Evolutionary conservation across 2,329 filamentous ascomycete species (phyloP).

Genomic region (Aspergillus sp.): DNA sequence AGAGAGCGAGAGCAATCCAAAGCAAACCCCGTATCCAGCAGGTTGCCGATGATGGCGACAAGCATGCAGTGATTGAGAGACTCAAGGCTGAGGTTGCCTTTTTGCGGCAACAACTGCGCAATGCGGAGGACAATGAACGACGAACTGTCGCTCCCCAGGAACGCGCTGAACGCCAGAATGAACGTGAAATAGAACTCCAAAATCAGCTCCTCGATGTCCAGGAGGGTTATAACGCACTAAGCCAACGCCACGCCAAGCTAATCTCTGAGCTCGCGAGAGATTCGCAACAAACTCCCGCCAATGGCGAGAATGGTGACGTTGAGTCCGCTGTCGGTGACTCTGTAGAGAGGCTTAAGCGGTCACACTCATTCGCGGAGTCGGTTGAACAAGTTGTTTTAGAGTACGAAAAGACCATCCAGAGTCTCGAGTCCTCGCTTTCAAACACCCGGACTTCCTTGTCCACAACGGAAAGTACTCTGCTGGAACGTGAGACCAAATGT

Average conservation of each 20-base stretch:
- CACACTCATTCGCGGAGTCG: slow-evolving; percentile 91
- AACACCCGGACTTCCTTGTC: slow-evolving; percentile 82
- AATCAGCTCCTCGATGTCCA: slow-evolving; percentile 90
- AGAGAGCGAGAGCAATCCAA: slow-evolving; percentile 92
- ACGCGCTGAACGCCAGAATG: slow-evolving; percentile 73
- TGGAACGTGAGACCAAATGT: slow-evolving; percentile 92
- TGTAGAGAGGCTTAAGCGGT: slow-evolving; percentile 85
- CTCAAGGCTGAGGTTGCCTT: slow-evolving; percentile 93
- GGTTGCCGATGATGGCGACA: slow-evolving; percentile 82
- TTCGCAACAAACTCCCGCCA: slow-evolving; percentile 56
- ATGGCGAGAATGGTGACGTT: slow-evolving; percentile 41
- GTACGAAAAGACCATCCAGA: slow-evolving; percentile 98
- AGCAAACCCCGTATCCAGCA: slow-evolving; percentile 97
- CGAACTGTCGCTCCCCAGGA: slow-evolving; percentile 61
- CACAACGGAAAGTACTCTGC: slow-evolving; percentile 76
- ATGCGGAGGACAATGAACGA: slow-evolving; percentile 68
- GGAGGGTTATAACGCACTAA: slow-evolving; percentile 90
- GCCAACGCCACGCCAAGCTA: slow-evolving; percentile 89
- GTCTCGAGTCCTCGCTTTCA: slow-evolving; percentile 84
- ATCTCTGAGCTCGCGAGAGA: slow-evolving; percentile 91
- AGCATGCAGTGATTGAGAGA: slow-evolving; percentile 88
- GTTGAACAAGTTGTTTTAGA: slow-evolving; percentile 95
- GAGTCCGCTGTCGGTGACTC: slow-evolving; percentile 68
- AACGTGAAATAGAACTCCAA: slow-evolving; percentile 85
- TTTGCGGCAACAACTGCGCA: slow-evolving; percentile 87